phyloP scores from a whole-genome alignment of 2,329 filamentous ascomycete species.

The Ilyonectria robusta region DNA sequence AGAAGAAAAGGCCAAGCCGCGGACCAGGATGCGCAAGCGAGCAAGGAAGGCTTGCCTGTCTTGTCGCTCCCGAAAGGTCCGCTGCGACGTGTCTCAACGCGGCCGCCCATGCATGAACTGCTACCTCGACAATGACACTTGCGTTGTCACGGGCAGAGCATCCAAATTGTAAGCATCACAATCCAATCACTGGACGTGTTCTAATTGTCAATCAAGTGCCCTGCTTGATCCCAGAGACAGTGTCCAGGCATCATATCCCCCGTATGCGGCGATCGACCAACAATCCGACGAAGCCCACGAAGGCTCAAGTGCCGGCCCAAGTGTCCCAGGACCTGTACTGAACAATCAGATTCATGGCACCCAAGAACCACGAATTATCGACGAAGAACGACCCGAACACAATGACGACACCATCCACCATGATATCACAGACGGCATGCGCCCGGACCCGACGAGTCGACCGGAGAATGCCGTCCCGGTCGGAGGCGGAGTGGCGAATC shows the following conservation, averaged over 20 bases:
- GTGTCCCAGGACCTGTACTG: neutral
- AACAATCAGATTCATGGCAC: neutral
- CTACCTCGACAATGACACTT: conserved; percentile 61
- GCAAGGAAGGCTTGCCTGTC: conserved; percentile 61
- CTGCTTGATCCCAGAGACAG: conserved; percentile 1
- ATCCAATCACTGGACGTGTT: neutral
- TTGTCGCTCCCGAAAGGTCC: conserved; percentile 64
- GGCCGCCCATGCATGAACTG: conserved; percentile 66
- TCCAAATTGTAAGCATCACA: conserved; percentile 52
- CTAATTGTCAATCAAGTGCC: neutral
- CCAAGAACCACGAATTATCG: too few relatives aligned
- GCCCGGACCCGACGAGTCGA: neutral
- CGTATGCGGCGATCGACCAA: conserved; percentile 4
- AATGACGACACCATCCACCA: neutral
- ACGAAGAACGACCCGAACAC: neutral
- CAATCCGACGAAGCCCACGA: neutral
- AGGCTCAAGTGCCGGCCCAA: neutral
- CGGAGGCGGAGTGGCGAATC: neutral
- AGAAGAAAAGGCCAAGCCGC: neutral
- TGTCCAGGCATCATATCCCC: conserved; percentile 3
- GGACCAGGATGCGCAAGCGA: conserved; percentile 6
- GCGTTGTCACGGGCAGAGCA: conserved; percentile 55
- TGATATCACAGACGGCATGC: neutral
- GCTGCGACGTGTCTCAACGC: conserved; percentile 63
- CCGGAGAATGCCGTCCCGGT: neutral